These are phyloP conservation scores for Lentinus brumalis DNA, from an alignment of 768 basidiomycete genomes.

Conservation along the genomic window DNA sequence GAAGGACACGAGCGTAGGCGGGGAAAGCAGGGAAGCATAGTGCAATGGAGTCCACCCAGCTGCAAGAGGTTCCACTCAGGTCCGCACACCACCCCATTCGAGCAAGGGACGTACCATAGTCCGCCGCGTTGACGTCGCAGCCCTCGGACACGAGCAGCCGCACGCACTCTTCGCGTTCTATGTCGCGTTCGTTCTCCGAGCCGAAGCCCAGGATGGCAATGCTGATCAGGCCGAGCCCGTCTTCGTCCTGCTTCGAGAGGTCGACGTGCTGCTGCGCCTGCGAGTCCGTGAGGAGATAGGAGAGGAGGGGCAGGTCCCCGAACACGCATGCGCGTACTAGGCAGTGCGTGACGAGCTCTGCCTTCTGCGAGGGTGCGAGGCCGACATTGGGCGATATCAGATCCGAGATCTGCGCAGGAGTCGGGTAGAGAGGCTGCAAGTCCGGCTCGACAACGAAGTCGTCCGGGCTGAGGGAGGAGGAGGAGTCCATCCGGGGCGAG, in stretches of 20 bases:
- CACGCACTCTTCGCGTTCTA: conserved; percentile 91
- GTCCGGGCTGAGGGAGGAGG: conserved; percentile 35
- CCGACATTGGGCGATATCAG: conserved; percentile 70
- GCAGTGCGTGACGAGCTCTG: conserved; percentile 72
- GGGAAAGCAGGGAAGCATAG: conserved; percentile 84
- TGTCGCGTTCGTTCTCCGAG: conserved; percentile 76
- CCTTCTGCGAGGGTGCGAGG: conserved; percentile 66
- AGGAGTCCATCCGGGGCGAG: conserved; percentile 32
- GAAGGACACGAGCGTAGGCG: conserved; percentile 89
- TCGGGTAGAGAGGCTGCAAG: conserved; percentile 78
- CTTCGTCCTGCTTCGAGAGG: conserved; percentile 75
- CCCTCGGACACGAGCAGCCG: conserved; percentile 79
- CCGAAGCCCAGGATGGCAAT: conserved; percentile 81
- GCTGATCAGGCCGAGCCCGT: conserved; percentile 81
- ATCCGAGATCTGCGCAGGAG: conserved; percentile 57
- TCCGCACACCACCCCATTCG: not conserved
- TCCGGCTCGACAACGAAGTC: conserved; percentile 78
- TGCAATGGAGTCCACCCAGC: conserved; percentile 96
- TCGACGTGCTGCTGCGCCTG: conserved; percentile 70
- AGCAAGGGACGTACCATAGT: conserved; percentile 54
- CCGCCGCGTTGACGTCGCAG: conserved; percentile 59
- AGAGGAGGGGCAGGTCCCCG: conserved; percentile 71
- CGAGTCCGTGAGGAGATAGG: conserved; percentile 69
- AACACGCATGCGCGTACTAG: conserved; percentile 77
- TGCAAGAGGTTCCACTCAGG: conserved; percentile 33